phyloP scores from a whole-genome alignment of 2,329 filamentous ascomycete genomes.

The Dothistroma pini region DNA sequence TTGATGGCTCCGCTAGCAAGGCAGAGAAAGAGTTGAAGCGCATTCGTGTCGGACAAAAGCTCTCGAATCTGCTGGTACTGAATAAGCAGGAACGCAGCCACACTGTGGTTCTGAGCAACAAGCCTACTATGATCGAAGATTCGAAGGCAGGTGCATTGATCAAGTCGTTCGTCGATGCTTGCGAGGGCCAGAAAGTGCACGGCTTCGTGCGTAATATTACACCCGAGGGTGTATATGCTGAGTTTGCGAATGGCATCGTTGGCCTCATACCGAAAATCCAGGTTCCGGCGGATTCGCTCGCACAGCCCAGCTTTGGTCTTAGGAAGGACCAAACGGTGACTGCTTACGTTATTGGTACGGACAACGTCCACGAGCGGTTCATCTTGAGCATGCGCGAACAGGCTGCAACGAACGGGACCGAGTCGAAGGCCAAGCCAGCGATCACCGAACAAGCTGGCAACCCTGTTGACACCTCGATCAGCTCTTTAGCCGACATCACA shows the following conservation, averaged over 20 bases:
- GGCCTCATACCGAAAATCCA: conserved; percentile 78
- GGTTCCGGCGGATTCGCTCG: conserved; percentile 65
- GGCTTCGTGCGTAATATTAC: conserved; percentile 88
- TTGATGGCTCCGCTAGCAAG: conserved; percentile 79
- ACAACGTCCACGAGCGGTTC: conserved; percentile 67
- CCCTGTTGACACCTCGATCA: conserved; percentile 62
- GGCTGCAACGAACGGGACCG: conserved; percentile 38
- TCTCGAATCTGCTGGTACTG: conserved; percentile 80
- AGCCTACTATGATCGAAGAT: conserved; percentile 75
- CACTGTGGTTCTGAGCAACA: conserved; percentile 73
- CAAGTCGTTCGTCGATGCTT: conserved; percentile 66
- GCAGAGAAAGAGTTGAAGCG: conserved; percentile 72
- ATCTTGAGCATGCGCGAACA: conserved; percentile 56
- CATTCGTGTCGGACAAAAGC: conserved; percentile 76
- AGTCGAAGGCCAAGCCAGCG: conserved; percentile 15
- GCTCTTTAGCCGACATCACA: conserved; percentile 66
- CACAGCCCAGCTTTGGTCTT: conserved; percentile 72
- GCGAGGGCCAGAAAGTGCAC: conserved; percentile 63
- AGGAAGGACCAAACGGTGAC: conserved; percentile 71
- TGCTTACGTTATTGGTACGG: conserved; percentile 68
- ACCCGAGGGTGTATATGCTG: conserved; percentile 76
- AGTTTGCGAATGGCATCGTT: conserved; percentile 73
- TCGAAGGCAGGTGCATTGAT: conserved; percentile 69
- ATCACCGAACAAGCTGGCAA: conserved; percentile 40
- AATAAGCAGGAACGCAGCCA: conserved; percentile 76